These are phyloP conservation scores for Oldenlandia corymbosa DNA, from an alignment of 257 asterid genomes.

Conservation along the genomic window DNA sequence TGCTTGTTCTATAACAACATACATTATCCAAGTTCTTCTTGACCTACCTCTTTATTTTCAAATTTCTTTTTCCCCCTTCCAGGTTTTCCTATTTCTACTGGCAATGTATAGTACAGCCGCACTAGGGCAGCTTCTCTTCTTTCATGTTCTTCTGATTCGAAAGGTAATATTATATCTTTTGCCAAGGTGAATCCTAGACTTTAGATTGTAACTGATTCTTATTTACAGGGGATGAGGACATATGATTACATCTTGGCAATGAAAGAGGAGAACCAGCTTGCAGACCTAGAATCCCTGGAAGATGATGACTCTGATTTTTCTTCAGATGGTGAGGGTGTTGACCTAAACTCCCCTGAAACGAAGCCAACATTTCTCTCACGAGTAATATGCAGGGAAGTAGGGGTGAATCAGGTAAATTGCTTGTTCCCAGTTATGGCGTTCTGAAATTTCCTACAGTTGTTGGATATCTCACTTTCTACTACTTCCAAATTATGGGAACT, in stretches of 20 bases:
- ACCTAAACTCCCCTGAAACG: conserved; percentile 52
- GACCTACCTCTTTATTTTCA: too few relatives aligned
- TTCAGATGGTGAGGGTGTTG: conserved; percentile 59
- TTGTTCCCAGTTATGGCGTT: background rate
- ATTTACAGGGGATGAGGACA: conserved; percentile 97
- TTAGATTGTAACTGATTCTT: too few relatives aligned
- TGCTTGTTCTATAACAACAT: too few relatives aligned
- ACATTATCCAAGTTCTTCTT: too few relatives aligned
- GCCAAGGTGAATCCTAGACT: too few relatives aligned
- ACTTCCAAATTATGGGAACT: background rate
- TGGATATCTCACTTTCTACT: conserved; percentile 6
- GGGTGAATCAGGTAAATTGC: conserved; percentile 41
- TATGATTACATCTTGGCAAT: conserved; percentile 90
- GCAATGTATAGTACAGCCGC: conserved; percentile 76
- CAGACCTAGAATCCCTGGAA: conserved; percentile 64
- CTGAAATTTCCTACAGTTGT: background rate
- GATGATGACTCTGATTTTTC: conserved; percentile 74
- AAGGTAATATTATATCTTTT: too few relatives aligned
- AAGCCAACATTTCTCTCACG: conserved; percentile 42
- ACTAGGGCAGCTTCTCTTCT: conserved; percentile 85
- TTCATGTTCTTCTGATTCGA: conserved; percentile 83
- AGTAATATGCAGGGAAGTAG: conserved; percentile 41
- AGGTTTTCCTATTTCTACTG: conserved; percentile 59
- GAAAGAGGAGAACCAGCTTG: conserved; percentile 67
- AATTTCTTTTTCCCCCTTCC: conserved; percentile 8